Conservation (phyloP, 2,329 filamentous ascomycete species). For the Colletotrichum sp. region DNA sequence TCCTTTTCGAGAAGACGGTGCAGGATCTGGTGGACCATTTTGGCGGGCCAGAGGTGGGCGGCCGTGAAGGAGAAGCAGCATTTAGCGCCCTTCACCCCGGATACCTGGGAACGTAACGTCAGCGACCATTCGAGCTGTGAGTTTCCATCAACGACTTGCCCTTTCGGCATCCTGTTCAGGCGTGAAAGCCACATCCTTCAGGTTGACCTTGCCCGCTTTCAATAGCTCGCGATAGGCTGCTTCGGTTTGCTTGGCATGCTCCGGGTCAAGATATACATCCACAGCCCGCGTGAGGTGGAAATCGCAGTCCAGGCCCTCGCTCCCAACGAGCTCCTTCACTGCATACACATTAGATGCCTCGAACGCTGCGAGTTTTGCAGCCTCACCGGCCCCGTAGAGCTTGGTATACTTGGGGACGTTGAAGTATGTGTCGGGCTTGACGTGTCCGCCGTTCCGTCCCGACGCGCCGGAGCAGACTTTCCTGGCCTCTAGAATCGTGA, state of each 20-base stretch:
- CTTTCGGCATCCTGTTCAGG: conserved; percentile 30
- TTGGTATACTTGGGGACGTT: not conserved
- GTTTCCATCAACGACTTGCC: conserved; percentile 26
- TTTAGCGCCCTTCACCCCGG: conserved; percentile 44
- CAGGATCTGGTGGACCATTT: conserved; percentile 26
- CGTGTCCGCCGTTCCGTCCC: not conserved
- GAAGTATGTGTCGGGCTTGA: not conserved
- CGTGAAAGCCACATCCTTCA: conserved; percentile 31
- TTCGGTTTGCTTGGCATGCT: conserved; percentile 21
- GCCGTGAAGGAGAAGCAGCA: conserved; percentile 40
- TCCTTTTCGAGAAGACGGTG: conserved; percentile 26
- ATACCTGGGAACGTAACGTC: conserved; percentile 40
- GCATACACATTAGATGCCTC: not conserved
- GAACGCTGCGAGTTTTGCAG: not conserved
- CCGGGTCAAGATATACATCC: conserved; percentile 39
- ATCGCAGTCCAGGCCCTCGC: conserved; percentile 46
- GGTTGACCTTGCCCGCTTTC: conserved; percentile 27
- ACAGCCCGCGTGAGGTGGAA: conserved; percentile 44
- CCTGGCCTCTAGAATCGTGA: not conserved
- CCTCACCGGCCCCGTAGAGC: not conserved
- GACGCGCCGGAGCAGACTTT: not conserved
- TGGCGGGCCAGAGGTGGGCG: conserved; percentile 26
- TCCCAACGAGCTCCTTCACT: conserved; percentile 39
- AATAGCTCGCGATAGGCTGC: conserved; percentile 32
- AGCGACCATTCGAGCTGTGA: conserved; percentile 24